Conservation (phyloP, 2,329 filamentous ascomycete genomes). For the Epichloe hybrida region DNA sequence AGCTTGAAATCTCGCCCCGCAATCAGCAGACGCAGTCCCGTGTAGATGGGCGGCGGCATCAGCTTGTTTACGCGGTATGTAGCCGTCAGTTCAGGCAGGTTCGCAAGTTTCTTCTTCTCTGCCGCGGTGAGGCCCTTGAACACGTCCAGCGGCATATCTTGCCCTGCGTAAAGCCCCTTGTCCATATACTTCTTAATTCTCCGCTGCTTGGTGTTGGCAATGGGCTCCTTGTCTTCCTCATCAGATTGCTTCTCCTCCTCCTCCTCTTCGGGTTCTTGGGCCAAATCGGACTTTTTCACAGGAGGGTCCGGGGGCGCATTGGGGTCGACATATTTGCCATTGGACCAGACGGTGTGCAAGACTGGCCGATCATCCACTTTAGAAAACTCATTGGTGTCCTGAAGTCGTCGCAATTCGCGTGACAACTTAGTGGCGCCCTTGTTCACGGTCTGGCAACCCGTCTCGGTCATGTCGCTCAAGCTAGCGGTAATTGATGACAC, state of each 20-base stretch:
- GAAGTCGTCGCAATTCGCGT: slow-evolving; percentile 45
- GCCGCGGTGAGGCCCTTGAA: slow-evolving; percentile 32
- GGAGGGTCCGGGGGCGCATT: slow-evolving; percentile 26
- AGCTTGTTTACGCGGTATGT: slow-evolving; percentile 37
- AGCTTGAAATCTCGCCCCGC: slow-evolving; percentile 72
- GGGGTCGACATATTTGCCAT: slow-evolving; percentile 45
- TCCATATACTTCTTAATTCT: slow-evolving; percentile 62
- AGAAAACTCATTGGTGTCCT: slow-evolving; percentile 49
- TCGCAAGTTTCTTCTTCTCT: slow-evolving; percentile 38
- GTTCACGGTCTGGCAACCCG: slow-evolving; percentile 40
- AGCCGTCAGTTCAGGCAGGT: slow-evolving; percentile 32
- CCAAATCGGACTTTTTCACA: slow-evolving; percentile 20
- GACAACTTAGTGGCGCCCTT: slow-evolving; percentile 32
- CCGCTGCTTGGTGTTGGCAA: slow-evolving; percentile 25
- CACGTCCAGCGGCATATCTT: slow-evolving; percentile 41
- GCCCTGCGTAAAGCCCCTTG: slow-evolving; percentile 79
- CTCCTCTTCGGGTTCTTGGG: slow-evolving; percentile 7
- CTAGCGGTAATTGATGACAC: slow-evolving; percentile 32
- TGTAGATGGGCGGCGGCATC: slow-evolving; percentile 68
- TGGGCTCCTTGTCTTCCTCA: slow-evolving; percentile 12
- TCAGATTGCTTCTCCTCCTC: neutral
- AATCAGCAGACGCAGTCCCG: slow-evolving; percentile 56
- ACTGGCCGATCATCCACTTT: slow-evolving; percentile 46
- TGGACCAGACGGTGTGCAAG: slow-evolving; percentile 47
- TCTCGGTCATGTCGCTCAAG: slow-evolving; percentile 45